Conservation (phyloP, 2,329 filamentous ascomycete species). For the Aspergillus udagawae region DNA sequence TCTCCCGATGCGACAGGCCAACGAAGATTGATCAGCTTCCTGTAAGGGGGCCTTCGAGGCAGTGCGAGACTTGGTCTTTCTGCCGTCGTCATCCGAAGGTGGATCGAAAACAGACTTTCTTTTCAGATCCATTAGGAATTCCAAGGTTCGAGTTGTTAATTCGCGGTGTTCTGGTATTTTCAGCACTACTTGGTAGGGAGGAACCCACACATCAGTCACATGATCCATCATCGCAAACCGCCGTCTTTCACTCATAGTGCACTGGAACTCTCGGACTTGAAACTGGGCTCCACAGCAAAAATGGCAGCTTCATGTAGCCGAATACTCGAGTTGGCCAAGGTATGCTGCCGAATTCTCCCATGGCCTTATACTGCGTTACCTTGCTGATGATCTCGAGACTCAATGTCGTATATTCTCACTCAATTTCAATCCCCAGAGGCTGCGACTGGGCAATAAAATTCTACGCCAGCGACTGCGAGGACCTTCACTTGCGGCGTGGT, state of each 20-base stretch:
- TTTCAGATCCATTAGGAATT: slow-evolving; percentile 23
- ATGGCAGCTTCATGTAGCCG: slow-evolving; percentile 53
- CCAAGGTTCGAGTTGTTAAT: no score
- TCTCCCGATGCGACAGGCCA: background rate
- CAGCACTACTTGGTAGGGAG: background rate
- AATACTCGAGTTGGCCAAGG: slow-evolving; percentile 72
- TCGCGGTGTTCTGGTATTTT: background rate
- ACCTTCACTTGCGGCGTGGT: slow-evolving; percentile 80
- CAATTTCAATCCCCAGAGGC: slow-evolving; percentile 79
- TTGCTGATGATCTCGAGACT: slow-evolving; percentile 51
- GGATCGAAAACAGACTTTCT: slow-evolving; percentile 15
- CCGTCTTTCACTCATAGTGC: no score
- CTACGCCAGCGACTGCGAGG: slow-evolving; percentile 83
- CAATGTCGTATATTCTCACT: slow-evolving; percentile 91
- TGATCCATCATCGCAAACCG: background rate
- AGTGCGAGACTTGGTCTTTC: slow-evolving; percentile 13
- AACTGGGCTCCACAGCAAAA: background rate
- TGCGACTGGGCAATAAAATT: slow-evolving; percentile 86
- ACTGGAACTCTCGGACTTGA: no score
- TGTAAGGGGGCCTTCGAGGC: background rate
- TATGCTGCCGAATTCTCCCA: slow-evolving; percentile 31
- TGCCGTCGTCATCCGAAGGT: background rate
- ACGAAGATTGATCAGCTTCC: background rate
- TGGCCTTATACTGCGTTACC: background rate
- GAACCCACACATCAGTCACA: background rate